These are phyloP conservation scores for Hymenoscyphus repandus DNA, from an alignment of 2,329 filamentous ascomycete genomes.

Conservation along the genomic window DNA sequence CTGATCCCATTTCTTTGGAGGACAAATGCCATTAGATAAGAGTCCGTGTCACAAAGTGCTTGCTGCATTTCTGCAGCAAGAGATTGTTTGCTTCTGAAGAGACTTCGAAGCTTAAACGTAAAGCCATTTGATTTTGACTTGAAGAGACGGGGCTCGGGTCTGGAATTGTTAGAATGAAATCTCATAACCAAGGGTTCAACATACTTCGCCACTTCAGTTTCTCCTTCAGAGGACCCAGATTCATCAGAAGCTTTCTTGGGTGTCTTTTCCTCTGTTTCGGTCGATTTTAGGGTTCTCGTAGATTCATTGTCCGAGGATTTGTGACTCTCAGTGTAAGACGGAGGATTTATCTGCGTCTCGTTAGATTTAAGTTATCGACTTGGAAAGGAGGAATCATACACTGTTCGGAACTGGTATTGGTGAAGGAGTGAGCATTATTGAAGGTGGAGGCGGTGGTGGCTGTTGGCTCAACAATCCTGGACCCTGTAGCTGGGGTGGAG, in stretches of 20 bases:
- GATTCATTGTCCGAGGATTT: not conserved
- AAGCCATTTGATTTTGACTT: slow-evolving; percentile 17
- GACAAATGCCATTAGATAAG: slow-evolving; percentile 21
- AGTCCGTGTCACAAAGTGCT: slow-evolving; percentile 17
- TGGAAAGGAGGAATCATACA: not conserved
- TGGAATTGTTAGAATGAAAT: not conserved
- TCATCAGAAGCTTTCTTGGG: not conserved
- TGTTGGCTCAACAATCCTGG: not conserved
- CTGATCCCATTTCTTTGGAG: slow-evolving; percentile 13
- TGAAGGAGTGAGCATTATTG: not conserved
- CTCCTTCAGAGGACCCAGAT: not conserved
- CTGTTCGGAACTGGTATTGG: not conserved
- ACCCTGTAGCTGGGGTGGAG: not conserved
- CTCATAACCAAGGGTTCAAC: not conserved
- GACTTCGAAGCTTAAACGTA: slow-evolving; percentile 21
- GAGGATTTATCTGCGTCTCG: not conserved
- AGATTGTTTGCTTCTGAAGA: slow-evolving; percentile 26
- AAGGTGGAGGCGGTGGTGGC: not conserved
- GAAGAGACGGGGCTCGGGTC: slow-evolving; percentile 19
- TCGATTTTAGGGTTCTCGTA: not conserved
- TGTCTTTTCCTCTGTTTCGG: slow-evolving; percentile 2
- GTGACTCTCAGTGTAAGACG: slow-evolving; percentile 13
- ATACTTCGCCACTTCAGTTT: not conserved
- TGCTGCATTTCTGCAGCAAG: slow-evolving; percentile 25
- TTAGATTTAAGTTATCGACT: not conserved